Evolutionary conservation across 225 moss, liverwort and hornwort species (phyloP).

Genomic region (Lunularia cruciata): DNA sequence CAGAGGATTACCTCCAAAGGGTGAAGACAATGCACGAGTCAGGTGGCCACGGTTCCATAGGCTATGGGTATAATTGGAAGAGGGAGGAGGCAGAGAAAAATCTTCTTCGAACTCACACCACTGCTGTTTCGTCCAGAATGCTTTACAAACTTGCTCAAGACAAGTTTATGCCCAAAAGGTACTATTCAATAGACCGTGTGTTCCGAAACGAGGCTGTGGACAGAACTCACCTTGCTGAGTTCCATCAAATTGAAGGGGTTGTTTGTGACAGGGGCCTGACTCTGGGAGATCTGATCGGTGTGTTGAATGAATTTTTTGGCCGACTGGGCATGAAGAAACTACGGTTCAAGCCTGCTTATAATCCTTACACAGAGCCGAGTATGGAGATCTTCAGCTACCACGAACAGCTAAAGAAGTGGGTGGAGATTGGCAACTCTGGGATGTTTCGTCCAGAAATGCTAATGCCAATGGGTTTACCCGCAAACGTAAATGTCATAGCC

Average conservation of each 20-base stretch:
- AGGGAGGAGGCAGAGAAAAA: slow-evolving; percentile 94
- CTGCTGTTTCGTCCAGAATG: slow-evolving; percentile 91
- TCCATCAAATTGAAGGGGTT: slow-evolving; percentile 95
- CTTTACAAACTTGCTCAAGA: slow-evolving; percentile 88
- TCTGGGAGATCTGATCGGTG: slow-evolving; percentile 86
- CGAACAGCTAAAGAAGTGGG: slow-evolving; percentile 84
- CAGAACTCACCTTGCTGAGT: slow-evolving; percentile 88
- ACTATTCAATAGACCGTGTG: slow-evolving; percentile 91
- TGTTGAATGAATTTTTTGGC: slow-evolving; percentile 77
- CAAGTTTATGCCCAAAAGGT: slow-evolving; percentile 66
- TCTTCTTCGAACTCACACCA: slow-evolving; percentile 87
- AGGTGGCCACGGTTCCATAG: slow-evolving; percentile 83
- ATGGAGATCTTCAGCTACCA: slow-evolving; percentile 95
- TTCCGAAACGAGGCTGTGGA: slow-evolving; percentile 97
- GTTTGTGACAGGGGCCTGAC: slow-evolving; percentile 84
- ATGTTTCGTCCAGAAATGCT: slow-evolving; percentile 99
- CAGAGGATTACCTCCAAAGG: slow-evolving; percentile 73
- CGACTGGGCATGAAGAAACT: slow-evolving; percentile 77
- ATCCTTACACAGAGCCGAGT: slow-evolving; percentile 91
- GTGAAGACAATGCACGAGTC: slow-evolving; percentile 76
- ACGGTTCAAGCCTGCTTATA: slow-evolving; percentile 89
- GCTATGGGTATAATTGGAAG: slow-evolving; percentile 95
- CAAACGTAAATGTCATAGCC: slow-evolving; percentile 85
- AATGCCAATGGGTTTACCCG: slow-evolving; percentile 83
- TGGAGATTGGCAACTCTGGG: slow-evolving; percentile 94